These are phyloP conservation scores for Durusdinium trenchii DNA, from an alignment of 73 alveolate species.

Conservation along the genomic window DNA sequence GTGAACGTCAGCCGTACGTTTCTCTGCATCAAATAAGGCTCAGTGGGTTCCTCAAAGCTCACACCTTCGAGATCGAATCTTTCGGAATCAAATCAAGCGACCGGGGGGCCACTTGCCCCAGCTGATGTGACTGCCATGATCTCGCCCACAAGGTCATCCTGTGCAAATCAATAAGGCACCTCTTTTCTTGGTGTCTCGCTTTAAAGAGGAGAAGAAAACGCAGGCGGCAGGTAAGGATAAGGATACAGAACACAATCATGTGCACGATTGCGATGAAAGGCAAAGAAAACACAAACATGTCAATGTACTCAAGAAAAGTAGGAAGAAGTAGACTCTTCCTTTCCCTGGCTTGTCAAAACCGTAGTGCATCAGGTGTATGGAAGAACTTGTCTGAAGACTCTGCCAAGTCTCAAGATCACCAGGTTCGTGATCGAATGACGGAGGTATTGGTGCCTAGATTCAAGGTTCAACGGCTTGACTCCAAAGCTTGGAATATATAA, in stretches of 20 bases:
- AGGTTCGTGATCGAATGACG: slow-evolving; percentile 23
- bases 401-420: neutral
- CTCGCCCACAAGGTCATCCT: slow-evolving; percentile 54
- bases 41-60: no score
- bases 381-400: neutral
- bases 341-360: no score
- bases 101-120: slow-evolving; percentile 10
- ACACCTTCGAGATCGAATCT: neutral
- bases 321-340: neutral
- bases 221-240: neutral
- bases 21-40: neutral
- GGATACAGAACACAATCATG: neutral
- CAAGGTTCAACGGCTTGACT: no score
- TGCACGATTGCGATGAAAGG: neutral
- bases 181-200: no score
- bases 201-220: neutral
- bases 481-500: no score
- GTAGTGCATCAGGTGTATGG: no score
- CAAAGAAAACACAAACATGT: neutral
- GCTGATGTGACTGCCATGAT: slow-evolving; percentile 27
- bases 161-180: neutral
- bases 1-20: neutral
- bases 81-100: neutral
- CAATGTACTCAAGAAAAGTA: neutral
- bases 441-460: slow-evolving; percentile 51